Percentiles rank a stretch among this genome's conserved stretches.
These are phyloP conservation scores for Acer negundo DNA, from an alignment of 345 rosid genomes.

Conservation along the genomic window DNA sequence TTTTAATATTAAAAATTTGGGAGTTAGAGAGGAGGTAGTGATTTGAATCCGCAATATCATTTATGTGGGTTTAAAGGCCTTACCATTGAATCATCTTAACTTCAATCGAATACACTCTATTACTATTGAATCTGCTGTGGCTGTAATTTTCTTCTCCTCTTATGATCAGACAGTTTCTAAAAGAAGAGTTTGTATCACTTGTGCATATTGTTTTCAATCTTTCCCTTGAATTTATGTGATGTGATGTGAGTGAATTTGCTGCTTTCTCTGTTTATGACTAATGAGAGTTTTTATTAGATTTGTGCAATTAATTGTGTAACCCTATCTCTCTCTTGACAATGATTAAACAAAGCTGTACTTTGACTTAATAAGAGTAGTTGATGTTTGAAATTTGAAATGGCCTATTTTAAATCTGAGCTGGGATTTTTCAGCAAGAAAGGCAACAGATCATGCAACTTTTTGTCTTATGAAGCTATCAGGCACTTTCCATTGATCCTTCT, in stretches of 20 bases:
- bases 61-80: too few relatives aligned
- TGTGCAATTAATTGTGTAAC: background rate
- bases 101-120: too few relatives aligned
- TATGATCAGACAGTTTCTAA: background rate
- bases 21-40: too few relatives aligned
- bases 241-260: background rate
- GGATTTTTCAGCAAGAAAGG: background rate
- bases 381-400: background rate
- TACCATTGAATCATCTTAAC: too few relatives aligned
- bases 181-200: slow-evolving; percentile 3
- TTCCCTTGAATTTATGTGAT: background rate
- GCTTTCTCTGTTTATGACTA: background rate
- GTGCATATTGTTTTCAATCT: background rate
- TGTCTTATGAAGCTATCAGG: background rate
- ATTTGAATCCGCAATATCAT: too few relatives aligned
- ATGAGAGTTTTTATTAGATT: background rate
- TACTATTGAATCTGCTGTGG: background rate
- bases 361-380: background rate
- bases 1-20: too few relatives aligned
- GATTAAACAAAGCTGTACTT: background rate
- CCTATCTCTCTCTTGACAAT: background rate
- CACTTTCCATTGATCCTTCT: background rate
- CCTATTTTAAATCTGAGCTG: background rate
- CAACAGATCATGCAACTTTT: background rate
- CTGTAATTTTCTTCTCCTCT: background rate